Evolutionary conservation across 2,329 filamentous ascomycete species (phyloP), one percentile per base, ranked within the genome.

Genomic region (Apiospora kogelbergensis): DNA sequence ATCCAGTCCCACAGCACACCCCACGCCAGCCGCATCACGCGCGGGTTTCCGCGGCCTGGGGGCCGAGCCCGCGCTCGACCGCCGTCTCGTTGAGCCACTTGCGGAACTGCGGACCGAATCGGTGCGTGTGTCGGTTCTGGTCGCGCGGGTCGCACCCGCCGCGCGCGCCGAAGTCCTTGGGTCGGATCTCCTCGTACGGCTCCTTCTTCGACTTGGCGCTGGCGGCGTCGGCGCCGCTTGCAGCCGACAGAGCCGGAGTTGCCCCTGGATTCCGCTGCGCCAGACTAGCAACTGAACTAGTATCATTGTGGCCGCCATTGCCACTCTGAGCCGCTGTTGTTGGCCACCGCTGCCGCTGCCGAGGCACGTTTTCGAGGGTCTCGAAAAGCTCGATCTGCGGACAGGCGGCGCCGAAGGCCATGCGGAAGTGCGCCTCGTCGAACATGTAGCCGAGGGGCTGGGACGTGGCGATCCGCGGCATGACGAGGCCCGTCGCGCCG

Each of bases 1-100:
- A 81, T 81, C 79, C 80, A 84, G 70, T 84, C 82, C 77, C 78
- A 83, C 63, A 82, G 78, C 42, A 82, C 81, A 24, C 81, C 81
- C 81, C 81, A 83, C 48, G 76, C 76, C 45, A 83, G 73, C 15
- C 80, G 77, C 26, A 82, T 72, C 6, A 81, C 71, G 26, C 78
- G 77, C 7, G 81, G 81, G 48, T 77, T 77, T 5, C 72, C 69
- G 33, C 65, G 70, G 66, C 70, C 70, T 11, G 71, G 20, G 17
- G 65, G 15, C 60, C 46, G 40, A 72, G 71, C 6, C 70, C 70
- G n/a, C 72, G 66, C 26, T 75, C 74, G 9, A 48, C 57, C 5
- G 70, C 72, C 6, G 70, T 68, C 15, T 72, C 69, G 1, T 67
- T 65, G 40, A 81, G 42, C 73, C 76, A 79, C 1, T 65, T 70